A percentile compares a stretch with the other conserved stretches of the same genome.
phyloP scores from a whole-genome alignment of 768 basidiomycete species.

The Russula sp. region DNA sequence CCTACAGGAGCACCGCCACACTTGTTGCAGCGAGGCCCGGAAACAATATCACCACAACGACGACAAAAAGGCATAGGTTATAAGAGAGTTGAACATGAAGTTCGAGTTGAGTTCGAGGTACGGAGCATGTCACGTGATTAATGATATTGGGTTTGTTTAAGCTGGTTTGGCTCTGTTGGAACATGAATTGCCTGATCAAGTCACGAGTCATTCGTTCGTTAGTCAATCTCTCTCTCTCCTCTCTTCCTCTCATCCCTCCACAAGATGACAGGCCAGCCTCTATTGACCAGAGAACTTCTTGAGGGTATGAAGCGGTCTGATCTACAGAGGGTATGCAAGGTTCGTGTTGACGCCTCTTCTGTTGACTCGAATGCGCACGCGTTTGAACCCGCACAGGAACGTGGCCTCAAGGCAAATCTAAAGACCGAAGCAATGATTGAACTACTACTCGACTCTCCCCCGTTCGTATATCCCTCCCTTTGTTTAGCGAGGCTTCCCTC shows the following conservation, averaged over 20 bases:
- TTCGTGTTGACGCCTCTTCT: slow-evolving; percentile 33
- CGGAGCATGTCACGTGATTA: slow-evolving; percentile 16
- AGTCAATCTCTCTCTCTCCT: slow-evolving; percentile 2
- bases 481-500: slow-evolving; percentile 12
- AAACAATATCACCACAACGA: slow-evolving; percentile 80
- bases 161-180: slow-evolving; percentile 5
- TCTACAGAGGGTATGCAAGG: slow-evolving; percentile 62
- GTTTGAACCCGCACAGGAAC: slow-evolving; percentile 48
- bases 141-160: neutral
- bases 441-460: slow-evolving; percentile 53
- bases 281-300: slow-evolving; percentile 45
- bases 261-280: slow-evolving; percentile 38
- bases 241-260: neutral
- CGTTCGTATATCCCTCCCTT: slow-evolving; percentile 12
- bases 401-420: slow-evolving; percentile 78
- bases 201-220: slow-evolving; percentile 5
- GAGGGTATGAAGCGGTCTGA: slow-evolving; percentile 54
- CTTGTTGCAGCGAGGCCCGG: slow-evolving; percentile 59
- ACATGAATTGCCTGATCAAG: slow-evolving; percentile 6
- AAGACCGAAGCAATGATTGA: slow-evolving; percentile 79
- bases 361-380: slow-evolving; percentile 6
- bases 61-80: slow-evolving; percentile 75
- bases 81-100: slow-evolving; percentile 13
- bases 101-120: neutral
- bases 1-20: slow-evolving; percentile 80